Percentiles rank a stretch among this genome's conserved stretches.
phyloP scores from a whole-genome alignment of 2,329 filamentous ascomycete genomes.

The Cladobotryum protrusum region DNA sequence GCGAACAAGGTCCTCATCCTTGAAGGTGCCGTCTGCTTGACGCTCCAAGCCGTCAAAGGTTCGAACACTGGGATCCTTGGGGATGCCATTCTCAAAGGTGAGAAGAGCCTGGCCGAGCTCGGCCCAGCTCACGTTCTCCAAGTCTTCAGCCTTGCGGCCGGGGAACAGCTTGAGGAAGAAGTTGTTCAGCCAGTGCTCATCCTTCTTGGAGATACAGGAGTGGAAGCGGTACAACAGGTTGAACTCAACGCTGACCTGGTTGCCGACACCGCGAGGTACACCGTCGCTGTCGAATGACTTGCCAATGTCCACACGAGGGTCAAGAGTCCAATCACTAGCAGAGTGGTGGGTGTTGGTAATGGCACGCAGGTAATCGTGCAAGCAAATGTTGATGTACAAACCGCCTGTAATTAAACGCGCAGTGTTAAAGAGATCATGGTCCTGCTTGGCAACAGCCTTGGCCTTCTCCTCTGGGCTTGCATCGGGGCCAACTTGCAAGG shows the following conservation, averaged over 20 bases:
- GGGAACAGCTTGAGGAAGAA: conserved; percentile 43
- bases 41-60: conserved; percentile 45
- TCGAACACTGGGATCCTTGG: conserved; percentile 39
- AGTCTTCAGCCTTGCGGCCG: conserved; percentile 22
- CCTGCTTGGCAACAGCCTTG: conserved; percentile 35
- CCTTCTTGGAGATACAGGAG: conserved; percentile 51
- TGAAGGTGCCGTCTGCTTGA: conserved; percentile 43
- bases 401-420: conserved; percentile 48
- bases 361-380: conserved; percentile 55
- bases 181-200: conserved; percentile 56
- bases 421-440: conserved; percentile 51
- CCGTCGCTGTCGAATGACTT: conserved; percentile 39
- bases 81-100: conserved; percentile 33
- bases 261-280: conserved; percentile 52
- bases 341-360: conserved; percentile 55
- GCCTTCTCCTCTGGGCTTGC: conserved; percentile 24
- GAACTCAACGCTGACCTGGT: conserved; percentile 63
- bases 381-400: conserved; percentile 50
- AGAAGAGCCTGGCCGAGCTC: conserved; percentile 34
- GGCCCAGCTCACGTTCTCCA: conserved; percentile 26
- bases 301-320: conserved; percentile 54
- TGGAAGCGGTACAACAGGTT: conserved; percentile 64
- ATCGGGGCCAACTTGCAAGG: conserved; percentile 28
- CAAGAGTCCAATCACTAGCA: conserved; percentile 54
- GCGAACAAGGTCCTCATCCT: conserved; percentile 48